Percentiles rank a stretch among this genome's conserved stretches.
phyloP scores from a whole-genome alignment of 306 rosid genomes.

The Trifolium dubium region DNA sequence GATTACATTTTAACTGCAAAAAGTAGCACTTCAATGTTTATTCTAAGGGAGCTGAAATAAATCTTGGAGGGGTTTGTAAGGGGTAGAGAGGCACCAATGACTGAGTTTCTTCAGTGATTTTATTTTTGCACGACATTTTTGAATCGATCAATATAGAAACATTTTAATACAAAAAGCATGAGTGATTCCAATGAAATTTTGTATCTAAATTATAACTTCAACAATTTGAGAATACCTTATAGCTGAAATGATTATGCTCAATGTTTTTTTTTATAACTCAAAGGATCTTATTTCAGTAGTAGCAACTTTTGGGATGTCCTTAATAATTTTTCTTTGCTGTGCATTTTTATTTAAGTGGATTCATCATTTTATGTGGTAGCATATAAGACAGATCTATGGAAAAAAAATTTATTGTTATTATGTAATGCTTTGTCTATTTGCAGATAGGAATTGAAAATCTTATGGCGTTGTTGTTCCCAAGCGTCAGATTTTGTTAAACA shows the following conservation, averaged over 20 bases:
- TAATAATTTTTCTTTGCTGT: slow-evolving; percentile 12
- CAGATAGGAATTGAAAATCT: slow-evolving; percentile 19
- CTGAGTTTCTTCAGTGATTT: slow-evolving; percentile 11
- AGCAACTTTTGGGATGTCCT: neutral
- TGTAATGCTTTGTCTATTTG: slow-evolving; percentile 26
- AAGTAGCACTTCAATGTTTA: too few relatives aligned
- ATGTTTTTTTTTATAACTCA: slow-evolving; percentile 18
- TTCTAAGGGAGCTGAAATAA: neutral
- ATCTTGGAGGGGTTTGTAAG: slow-evolving; percentile 27
- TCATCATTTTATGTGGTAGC: slow-evolving; percentile 30
- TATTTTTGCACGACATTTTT: slow-evolving; percentile 26
- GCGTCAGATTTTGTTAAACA: slow-evolving; percentile 25
- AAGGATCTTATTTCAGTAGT: slow-evolving; percentile 9
- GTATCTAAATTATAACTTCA: slow-evolving; percentile 13
- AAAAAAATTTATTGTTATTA: slow-evolving; percentile 23
- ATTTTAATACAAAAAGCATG: neutral
- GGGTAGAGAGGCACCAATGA: slow-evolving; percentile 12
- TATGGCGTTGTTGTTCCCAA: slow-evolving; percentile 26
- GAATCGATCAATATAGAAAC: slow-evolving; percentile 5
- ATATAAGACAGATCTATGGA: slow-evolving; percentile 25
- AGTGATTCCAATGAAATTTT: slow-evolving; percentile 13
- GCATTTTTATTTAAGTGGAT: slow-evolving; percentile 18
- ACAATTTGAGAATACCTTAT: slow-evolving; percentile 14
- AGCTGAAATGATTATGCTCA: slow-evolving; percentile 13
- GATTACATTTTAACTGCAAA: too few relatives aligned